A percentile compares a stretch with the other conserved stretches of the same genome.
Conservation (phyloP, 495 filamentous ascomycete genomes). For the Neurospora cerealis region DNA sequence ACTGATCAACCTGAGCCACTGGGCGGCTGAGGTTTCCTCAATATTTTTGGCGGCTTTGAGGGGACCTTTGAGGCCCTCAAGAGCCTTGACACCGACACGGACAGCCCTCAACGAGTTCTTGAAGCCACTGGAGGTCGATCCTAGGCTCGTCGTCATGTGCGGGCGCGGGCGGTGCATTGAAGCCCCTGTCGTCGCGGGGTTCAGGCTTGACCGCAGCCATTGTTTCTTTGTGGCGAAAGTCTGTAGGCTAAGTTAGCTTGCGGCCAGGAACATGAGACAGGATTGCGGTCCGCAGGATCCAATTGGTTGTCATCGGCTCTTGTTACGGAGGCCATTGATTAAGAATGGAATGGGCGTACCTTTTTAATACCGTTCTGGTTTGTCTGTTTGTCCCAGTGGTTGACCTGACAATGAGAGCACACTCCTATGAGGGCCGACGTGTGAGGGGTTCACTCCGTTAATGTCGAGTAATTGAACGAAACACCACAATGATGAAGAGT, state of each 20-base stretch:
- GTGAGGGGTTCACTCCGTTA: not conserved
- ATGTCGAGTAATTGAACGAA: not conserved
- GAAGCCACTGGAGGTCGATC: too few relatives aligned
- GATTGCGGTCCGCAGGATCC: not conserved
- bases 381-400: not conserved
- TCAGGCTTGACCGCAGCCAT: not conserved
- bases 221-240: not conserved
- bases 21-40: slow-evolving; percentile 5
- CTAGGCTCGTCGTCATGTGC: too few relatives aligned
- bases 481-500: not conserved
- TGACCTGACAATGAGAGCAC: not conserved
- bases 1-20: slow-evolving; percentile 36
- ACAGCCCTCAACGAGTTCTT: too few relatives aligned
- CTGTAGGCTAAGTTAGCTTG: not conserved
- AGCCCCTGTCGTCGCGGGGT: not conserved
- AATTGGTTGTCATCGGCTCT: not conserved
- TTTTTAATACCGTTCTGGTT: not conserved
- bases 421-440: not conserved
- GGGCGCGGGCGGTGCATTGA: too few relatives aligned
- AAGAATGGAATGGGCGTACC: not conserved
- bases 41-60: slow-evolving; percentile 5
- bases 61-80: slow-evolving; percentile 12
- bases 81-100: slow-evolving; percentile 11
- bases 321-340: not conserved
- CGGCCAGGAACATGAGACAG: not conserved